These are phyloP conservation scores for Elaeis oleifera DNA, from an alignment of 202 grass and related monocot species.

Conservation along the genomic window DNA sequence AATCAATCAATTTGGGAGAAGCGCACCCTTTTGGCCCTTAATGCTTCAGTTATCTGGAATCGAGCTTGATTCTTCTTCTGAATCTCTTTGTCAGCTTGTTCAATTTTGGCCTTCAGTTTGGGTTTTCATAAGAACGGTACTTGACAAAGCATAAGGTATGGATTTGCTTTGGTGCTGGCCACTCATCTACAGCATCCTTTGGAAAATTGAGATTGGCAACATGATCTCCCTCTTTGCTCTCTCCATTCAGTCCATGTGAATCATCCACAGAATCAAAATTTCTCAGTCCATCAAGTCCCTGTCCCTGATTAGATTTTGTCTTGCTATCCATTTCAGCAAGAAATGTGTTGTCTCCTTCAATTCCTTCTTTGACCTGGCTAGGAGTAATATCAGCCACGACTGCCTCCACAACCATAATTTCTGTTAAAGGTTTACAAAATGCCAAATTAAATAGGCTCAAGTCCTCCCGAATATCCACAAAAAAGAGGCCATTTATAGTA, in stretches of 20 bases:
- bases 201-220: slow-evolving; percentile 31
- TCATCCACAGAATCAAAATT: slow-evolving; percentile 44
- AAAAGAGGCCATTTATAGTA: too few relatives aligned
- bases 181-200: slow-evolving; percentile 68
- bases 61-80: slow-evolving; percentile 67
- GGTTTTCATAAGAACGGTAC: slow-evolving; percentile 63
- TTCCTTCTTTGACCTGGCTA: slow-evolving; percentile 41
- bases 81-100: slow-evolving; percentile 74
- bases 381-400: slow-evolving; percentile 43
- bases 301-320: slow-evolving; percentile 34
- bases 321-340: slow-evolving; percentile 55
- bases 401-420: slow-evolving; percentile 74
- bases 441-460: too few relatives aligned
- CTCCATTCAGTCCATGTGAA: slow-evolving; percentile 37
- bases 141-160: slow-evolving; percentile 59
- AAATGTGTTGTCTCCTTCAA: slow-evolving; percentile 42
- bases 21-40: slow-evolving; percentile 73
- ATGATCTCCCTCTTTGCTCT: slow-evolving; percentile 27
- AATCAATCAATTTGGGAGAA: slow-evolving; percentile 1
- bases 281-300: slow-evolving; percentile 33
- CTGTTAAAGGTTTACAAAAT: too few relatives aligned
- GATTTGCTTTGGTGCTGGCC: slow-evolving; percentile 65
- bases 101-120: slow-evolving; percentile 76
- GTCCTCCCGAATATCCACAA: too few relatives aligned
- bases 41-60: slow-evolving; percentile 41